A percentile compares a stretch with the other conserved stretches of the same genome.
Evolutionary conservation across 805 yeast genomes (phyloP).

Genomic region (Grigorovia yakushimaensis): DNA sequence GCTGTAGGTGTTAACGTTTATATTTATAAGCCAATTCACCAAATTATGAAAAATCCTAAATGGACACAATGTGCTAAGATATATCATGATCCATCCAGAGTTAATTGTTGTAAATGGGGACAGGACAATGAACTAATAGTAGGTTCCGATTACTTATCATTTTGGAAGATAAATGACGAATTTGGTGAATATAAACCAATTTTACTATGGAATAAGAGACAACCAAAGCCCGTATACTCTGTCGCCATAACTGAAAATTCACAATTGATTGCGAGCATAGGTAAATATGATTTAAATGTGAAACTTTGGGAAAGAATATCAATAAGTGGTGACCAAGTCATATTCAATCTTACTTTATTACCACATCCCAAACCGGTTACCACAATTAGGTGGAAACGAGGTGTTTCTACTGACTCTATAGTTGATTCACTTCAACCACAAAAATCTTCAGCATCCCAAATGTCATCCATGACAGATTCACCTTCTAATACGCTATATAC

Average conservation of each 20-base stretch:
- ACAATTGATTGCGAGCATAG: constrained; percentile 52
- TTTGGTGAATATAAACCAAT: constrained; percentile 33
- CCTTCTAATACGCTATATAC: constrained; percentile 51
- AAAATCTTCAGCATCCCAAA: constrained; percentile 13
- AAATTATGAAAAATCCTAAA: constrained; percentile 32
- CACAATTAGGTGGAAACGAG: constrained; percentile 47
- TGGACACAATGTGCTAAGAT: constrained; percentile 36
- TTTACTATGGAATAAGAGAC: constrained; percentile 34
- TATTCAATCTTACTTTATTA: constrained; percentile 59
- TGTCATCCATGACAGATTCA: constrained; percentile 13
- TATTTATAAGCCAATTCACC: constrained; percentile 48
- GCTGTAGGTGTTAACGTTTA: constrained; percentile 36
- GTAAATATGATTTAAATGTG: constrained; percentile 53
- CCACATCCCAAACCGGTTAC: constrained; percentile 55
- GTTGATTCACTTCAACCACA: constrained; percentile 6
- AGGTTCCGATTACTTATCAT: constrained; percentile 46
- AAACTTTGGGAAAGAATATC: constrained; percentile 72
- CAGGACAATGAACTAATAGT: constrained; percentile 43
- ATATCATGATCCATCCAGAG: constrained; percentile 25
- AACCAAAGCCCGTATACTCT: constrained; percentile 51
- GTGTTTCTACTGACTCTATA: constrained; percentile 4
- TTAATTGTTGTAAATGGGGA: constrained; percentile 49
- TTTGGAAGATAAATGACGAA: constrained; percentile 43
- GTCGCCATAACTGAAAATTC: constrained; percentile 60
- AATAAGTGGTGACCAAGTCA: constrained; percentile 52